Evolutionary conservation across 2,329 filamentous ascomycete species (phyloP), one percentile per base, ranked within the genome.

Genomic region (Cladophialophora bantiana): DNA sequence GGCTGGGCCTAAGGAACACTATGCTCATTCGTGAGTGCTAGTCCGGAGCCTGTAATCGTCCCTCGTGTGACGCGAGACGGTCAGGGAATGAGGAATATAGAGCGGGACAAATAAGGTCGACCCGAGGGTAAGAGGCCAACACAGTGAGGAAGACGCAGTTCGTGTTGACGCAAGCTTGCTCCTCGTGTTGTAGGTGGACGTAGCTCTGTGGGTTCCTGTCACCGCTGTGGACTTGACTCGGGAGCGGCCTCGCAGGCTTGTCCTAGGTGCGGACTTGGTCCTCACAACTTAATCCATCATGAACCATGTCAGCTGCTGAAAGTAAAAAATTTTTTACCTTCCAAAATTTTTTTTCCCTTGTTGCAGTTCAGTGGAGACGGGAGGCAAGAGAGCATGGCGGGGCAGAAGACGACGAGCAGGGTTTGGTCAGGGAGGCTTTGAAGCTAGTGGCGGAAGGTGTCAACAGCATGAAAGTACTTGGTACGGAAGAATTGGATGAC

Each of bases 1-100:
- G 59, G n/a, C 45, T 36, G 55, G 36, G 18, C 40, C 18, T 59
- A 26, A 20, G 26, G 45, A 48, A 26, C 7, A 5, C 36, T 59
- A 15, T 67, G 15, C 61, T 40, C 18, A 53, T 55, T 18, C 26
- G 50, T 50, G 38, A 64, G 50, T 18, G 10, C n/a, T 45, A 34
- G 40, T 59, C 38, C 12, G 45, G 3, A 57, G 50, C 40, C 52
- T 57, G 64, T 61, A 34, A 40, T 53, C 26, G 7, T 48, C 13
- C 36, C 45, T 54, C 35, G 59, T 53, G 45, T 67, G 59, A 61
- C 65, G 54, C 62, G 56, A 67, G 54, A 65, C 35, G 42, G 35
- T 35, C 59, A 34, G 58, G 62, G 31, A 62, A 69, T 63, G 62
- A 67, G 65, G 61, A 65, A 62, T 59, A 55, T 38, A 36, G 45